phyloP scores from a whole-genome alignment of 352 stramenopile species.

The Globisporangium yorkense region DNA sequence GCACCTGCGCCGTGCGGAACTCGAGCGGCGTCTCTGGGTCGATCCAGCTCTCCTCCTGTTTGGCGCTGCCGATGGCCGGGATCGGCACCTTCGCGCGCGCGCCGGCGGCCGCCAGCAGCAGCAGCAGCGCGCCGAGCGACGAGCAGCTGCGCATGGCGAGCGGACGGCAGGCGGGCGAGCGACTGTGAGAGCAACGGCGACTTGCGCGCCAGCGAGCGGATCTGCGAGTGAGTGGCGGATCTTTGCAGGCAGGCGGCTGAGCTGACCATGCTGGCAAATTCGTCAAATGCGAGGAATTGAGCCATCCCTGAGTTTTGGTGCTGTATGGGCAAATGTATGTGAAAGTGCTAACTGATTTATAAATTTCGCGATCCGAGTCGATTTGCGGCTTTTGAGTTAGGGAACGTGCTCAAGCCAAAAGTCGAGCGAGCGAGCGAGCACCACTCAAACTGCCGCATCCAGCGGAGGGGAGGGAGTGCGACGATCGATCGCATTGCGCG shows the following conservation, averaged over 20 bases:
- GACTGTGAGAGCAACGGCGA: neutral
- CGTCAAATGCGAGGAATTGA: neutral
- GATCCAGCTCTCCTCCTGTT: constrained; percentile 63
- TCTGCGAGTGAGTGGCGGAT: neutral
- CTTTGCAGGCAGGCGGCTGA: no score
- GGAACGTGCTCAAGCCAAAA: no score
- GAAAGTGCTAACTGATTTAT: neutral
- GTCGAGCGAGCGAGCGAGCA: neutral
- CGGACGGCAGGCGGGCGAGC: neutral
- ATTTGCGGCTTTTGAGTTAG: neutral
- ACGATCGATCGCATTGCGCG: neutral
- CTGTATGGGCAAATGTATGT: neutral
- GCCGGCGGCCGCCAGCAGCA: neutral
- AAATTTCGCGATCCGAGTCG: neutral
- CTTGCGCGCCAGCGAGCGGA: neutral
- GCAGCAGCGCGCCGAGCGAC: constrained; percentile 14
- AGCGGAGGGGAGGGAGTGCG: neutral
- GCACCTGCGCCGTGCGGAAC: constrained; percentile 36
- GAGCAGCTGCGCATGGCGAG: constrained; percentile 4
- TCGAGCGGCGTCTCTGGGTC: constrained; percentile 69
- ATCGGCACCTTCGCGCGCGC: constrained; percentile 22
- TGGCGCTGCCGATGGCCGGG: constrained; percentile 22
- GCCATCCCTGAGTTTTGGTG: neutral
- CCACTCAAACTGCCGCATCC: neutral
- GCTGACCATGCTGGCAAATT: neutral